phyloP scores from a whole-genome alignment of 2,329 filamentous ascomycete species.

The Alternaria consortialis region DNA sequence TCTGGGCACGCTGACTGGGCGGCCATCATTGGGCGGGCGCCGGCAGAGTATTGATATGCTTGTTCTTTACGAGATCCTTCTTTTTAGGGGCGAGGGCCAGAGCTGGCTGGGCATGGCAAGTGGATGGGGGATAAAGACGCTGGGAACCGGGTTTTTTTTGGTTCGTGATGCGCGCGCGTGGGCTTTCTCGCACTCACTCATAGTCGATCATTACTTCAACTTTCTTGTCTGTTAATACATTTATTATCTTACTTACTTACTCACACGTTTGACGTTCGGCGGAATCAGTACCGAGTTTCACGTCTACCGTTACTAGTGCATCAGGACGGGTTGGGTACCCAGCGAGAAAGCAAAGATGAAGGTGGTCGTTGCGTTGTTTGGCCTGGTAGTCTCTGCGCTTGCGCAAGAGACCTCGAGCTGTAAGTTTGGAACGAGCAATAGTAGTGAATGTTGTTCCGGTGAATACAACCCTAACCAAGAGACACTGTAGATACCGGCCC shows the following conservation, averaged over 20 bases:
- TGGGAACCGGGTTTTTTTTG: not conserved
- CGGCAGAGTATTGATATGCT: slow-evolving; percentile 4
- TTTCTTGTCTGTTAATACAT: slow-evolving; percentile 2
- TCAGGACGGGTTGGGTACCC: not conserved
- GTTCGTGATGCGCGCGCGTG: slow-evolving; percentile 6
- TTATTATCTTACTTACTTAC: not conserved
- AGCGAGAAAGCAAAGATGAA: slow-evolving; percentile 10
- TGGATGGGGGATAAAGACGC: not conserved
- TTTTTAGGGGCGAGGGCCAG: slow-evolving; percentile 5
- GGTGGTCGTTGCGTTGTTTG: slow-evolving; percentile 6
- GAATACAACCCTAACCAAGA: slow-evolving; percentile 4
- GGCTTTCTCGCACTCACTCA: not conserved
- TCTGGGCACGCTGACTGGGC: slow-evolving; percentile 7
- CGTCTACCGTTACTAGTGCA: slow-evolving; percentile 4
- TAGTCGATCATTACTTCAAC: slow-evolving; percentile 9
- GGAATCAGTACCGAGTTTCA: not conserved
- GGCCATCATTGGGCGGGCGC: not conserved
- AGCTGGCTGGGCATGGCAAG: not conserved
- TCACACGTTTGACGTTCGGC: not conserved
- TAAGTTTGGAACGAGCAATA: slow-evolving; percentile 3
- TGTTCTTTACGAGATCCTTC: slow-evolving; percentile 7
- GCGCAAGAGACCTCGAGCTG: slow-evolving; percentile 11
- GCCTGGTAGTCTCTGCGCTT: slow-evolving; percentile 10
- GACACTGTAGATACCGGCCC: slow-evolving; percentile 27
- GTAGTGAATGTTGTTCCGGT: not conserved